phyloP scores from a whole-genome alignment of 2,329 filamentous ascomycete genomes.

The Drechslerella coelobrocha region DNA sequence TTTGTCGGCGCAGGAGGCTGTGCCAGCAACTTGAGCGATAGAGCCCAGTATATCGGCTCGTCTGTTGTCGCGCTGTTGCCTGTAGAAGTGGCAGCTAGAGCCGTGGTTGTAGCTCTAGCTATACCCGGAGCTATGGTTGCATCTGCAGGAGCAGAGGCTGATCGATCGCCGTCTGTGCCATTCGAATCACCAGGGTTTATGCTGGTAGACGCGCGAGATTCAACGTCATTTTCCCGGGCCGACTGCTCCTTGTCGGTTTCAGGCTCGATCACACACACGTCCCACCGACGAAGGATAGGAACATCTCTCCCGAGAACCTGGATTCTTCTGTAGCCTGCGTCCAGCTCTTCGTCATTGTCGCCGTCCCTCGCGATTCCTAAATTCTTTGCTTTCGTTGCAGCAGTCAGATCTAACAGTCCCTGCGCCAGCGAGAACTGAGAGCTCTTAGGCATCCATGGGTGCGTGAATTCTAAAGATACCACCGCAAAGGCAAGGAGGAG shows the following conservation, averaged over 20 bases:
- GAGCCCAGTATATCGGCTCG: slow-evolving; percentile 41
- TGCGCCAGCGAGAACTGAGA: slow-evolving; percentile 47
- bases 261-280: slow-evolving; percentile 20
- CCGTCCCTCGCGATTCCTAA: slow-evolving; percentile 36
- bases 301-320: slow-evolving; percentile 37
- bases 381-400: slow-evolving; percentile 39
- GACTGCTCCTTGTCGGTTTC: slow-evolving; percentile 33
- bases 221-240: slow-evolving; percentile 30
- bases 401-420: slow-evolving; percentile 44
- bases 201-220: slow-evolving; percentile 16
- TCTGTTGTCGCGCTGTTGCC: neutral
- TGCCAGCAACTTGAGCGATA: slow-evolving; percentile 28
- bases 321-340: slow-evolving; percentile 42
- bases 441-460: slow-evolving; percentile 40
- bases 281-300: slow-evolving; percentile 45
- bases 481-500: slow-evolving; percentile 43
- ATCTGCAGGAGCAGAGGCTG: neutral
- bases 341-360: slow-evolving; percentile 13
- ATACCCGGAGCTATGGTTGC: neutral
- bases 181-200: slow-evolving; percentile 27
- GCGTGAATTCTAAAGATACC: slow-evolving; percentile 36
- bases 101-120: slow-evolving; percentile 6
- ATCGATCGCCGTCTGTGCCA: slow-evolving; percentile 16
- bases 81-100: neutral
- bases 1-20: slow-evolving; percentile 28